A percentile compares a stretch with the other conserved stretches of the same genome.
phyloP scores from a whole-genome alignment of 768 basidiomycete genomes.

The Mycena olivaceomarginata region DNA sequence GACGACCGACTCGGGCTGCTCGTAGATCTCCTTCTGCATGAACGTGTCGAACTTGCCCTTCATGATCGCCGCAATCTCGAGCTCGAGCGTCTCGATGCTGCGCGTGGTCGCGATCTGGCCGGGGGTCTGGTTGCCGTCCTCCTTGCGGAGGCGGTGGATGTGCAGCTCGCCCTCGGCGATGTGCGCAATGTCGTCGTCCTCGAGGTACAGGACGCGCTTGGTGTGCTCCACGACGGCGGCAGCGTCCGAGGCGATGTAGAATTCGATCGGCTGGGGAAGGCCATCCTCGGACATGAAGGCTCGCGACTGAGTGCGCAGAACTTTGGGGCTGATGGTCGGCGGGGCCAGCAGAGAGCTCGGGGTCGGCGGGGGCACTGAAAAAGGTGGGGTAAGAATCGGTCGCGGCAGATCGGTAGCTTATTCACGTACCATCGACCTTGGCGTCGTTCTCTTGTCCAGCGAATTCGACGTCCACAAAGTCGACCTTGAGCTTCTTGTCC shows the following conservation, averaged over 20 bases:
- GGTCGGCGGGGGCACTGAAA: constrained; percentile 68
- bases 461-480: constrained; percentile 99
- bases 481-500: constrained; percentile 99
- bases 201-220: constrained; percentile 98
- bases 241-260: constrained; percentile 99
- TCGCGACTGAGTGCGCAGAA: constrained; percentile 95
- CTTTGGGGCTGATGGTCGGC: constrained; percentile 79
- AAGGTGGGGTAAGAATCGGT: constrained; percentile 11
- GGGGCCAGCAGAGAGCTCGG: constrained; percentile 81
- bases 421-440: constrained; percentile 63
- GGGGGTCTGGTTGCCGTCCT: constrained; percentile 78
- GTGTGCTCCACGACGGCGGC: constrained; percentile 98
- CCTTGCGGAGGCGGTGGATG: constrained; percentile 96
- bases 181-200: constrained; percentile 99
- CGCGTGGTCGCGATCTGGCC: constrained; percentile 85
- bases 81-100: constrained; percentile 97
- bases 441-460: constrained; percentile 79
- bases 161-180: constrained; percentile 98
- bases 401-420: constrained; percentile 13
- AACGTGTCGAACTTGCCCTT: constrained; percentile 99
- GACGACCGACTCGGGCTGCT: constrained; percentile 99
- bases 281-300: constrained; percentile 99
- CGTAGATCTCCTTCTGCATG: constrained; percentile 99
- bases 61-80: constrained; percentile 99
- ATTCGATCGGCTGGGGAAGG: constrained; percentile 98